Base-by-base conservation (phyloP, 345 rosid genomes). In the Adansonia digitata region DNA sequence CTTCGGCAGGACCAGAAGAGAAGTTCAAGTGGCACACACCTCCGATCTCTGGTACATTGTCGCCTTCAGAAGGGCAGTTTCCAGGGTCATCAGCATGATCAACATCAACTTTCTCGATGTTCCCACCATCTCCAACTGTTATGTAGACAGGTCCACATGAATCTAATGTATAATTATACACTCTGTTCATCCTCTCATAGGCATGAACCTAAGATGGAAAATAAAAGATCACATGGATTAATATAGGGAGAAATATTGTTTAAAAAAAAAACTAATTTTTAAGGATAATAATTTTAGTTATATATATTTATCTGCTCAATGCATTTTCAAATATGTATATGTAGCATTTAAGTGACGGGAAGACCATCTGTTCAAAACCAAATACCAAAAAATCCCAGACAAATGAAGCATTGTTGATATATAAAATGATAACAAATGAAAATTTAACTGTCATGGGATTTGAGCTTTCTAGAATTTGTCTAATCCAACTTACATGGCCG, bases 41-140 rank as follows among this genome's bases (percentile, higher is more conserved):
- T 57, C 97, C 94, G 12, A 87, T 76, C 83, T 93, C 97, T 0
- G 93, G 97, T 17, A 60, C 26, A 78, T 91, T 90, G 71, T 87
- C 90, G 40, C 75, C 78, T 5, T 91, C 80, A 2, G 92, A 84
- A 62, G 98, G 98, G 75, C 97, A 90, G 63, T 89, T 89, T 63
- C 87, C 93, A 61, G 87, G 88, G 48, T 92, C 91, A 75, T 92
- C 97, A 26, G 97, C 96, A 78, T 81, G 83, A 60, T 88, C 87
- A 0, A 94, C 91, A 27, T 87, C 90, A 39, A 92, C 83, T 76
- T 92, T 75, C 82, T 94, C 98, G 13, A 91, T 91, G 73, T 94
- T 92, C 49, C 97, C 98, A 45, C 92, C 92, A 78, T 94, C 98
- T 75, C 97, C 98, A 9, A 92, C 87, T 27, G 88, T 88, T 78